phyloP scores from a whole-genome alignment of 2,329 filamentous ascomycete species.

The Neurospora sp. region DNA sequence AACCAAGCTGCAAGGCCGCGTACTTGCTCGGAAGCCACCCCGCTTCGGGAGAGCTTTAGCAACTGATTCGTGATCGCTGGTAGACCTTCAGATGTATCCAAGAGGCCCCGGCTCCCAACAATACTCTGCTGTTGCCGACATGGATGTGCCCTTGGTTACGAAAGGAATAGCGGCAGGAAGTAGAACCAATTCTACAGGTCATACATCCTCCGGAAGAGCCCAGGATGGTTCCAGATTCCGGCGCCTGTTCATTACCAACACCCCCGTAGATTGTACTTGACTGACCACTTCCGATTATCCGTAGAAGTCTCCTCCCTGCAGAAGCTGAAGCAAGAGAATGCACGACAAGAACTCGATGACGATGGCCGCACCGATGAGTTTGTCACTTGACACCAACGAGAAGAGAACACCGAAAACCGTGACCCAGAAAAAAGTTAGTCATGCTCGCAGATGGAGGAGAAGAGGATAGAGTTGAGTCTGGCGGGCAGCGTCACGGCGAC shows the following conservation, averaged over 20 bases:
- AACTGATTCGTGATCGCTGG: background rate
- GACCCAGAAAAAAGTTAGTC: background rate
- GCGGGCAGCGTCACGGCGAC: background rate
- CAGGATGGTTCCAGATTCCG: background rate
- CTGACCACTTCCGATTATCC: no score
- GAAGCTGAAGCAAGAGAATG: background rate
- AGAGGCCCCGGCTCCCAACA: background rate
- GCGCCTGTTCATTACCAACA: background rate
- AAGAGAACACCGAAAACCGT: background rate
- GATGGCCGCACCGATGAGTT: background rate
- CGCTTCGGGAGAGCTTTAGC: background rate
- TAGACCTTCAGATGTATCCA: background rate
- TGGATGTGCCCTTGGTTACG: background rate
- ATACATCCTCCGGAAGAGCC: background rate
- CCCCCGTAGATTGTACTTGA: background rate
- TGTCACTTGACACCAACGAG: background rate
- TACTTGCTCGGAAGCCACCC: background rate
- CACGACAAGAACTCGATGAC: background rate
- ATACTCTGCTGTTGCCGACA: background rate
- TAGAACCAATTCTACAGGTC: background rate
- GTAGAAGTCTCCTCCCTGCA: background rate
- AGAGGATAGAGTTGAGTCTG: background rate
- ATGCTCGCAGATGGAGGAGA: background rate
- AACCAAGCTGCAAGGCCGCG: background rate
- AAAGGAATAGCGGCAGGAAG: background rate